Base-by-base conservation (phyloP, 2,329 filamentous ascomycete genomes). In the Xylariaceae sp. region DNA sequence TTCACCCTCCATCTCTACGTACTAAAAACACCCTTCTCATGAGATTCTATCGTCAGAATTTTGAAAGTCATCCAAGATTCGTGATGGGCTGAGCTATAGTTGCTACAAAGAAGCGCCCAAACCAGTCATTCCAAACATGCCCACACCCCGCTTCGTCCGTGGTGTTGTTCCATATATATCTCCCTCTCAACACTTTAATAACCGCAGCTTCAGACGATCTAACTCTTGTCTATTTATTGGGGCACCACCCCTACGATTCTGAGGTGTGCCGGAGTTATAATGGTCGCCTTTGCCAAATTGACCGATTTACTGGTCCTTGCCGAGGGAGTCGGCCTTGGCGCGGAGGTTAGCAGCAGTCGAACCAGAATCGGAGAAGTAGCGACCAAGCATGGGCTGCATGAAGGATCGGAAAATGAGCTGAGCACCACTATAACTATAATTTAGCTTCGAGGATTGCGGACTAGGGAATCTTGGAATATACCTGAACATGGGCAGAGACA, bases 381-480 rank as follows among this genome's bases (percentile, higher is more conserved):
- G 89, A 66, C 88, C 80, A 65, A 97, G 85, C 60, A 94, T 81
- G 57, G 93, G 93, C 64, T 87, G 82, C 65, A 98, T 71, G 80
- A 97, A 88, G 51, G 90, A 95, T 69, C 88, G 86, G 87, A 97
- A 98, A 73, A 98, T 78, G 63, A 97, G 72, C 69, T 97, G 89
- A 61, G 93, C 91, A 64, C 93, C 93, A 65, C 93, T 97, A 51
- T 37, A 52, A 15, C 29, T 19, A 15, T 35, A 26, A 6, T 51
- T 63, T 19, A 58, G 49, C 42, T 29, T 26, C 34, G 38, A 41
- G 41, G 37, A 18, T 8, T 32, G 41, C 18, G 15, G 39, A 19
- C n/a, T 32, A 19, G 19, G 43, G 26, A 37, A 41, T 43, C 30
- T n/a, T 33, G 31, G 15, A 42, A 73, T 85, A 65, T 84, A 96